phyloP scores from a whole-genome alignment of 2,329 filamentous ascomycete genomes.

The Knoxdaviesia capensis region DNA sequence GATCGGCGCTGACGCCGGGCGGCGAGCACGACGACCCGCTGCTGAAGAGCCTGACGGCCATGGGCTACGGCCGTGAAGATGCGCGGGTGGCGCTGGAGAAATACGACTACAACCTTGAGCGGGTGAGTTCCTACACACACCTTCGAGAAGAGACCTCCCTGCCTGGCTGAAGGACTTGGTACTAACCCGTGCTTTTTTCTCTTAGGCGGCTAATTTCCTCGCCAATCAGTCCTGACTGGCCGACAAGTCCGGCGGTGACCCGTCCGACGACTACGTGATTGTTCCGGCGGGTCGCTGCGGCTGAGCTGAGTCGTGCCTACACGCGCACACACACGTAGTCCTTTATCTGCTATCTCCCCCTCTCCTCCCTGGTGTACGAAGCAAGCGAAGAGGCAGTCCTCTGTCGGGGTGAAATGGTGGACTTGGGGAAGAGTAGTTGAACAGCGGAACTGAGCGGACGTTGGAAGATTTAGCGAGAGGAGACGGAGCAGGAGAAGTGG shows the following conservation, averaged over 20 bases:
- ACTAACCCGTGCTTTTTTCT: constrained; percentile 2
- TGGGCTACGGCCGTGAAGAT: constrained; percentile 64
- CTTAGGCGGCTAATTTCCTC: constrained; percentile 6
- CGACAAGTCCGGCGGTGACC: neutral
- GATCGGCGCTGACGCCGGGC: constrained; percentile 50
- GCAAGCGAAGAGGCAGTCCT: no score
- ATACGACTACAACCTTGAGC: constrained; percentile 89
- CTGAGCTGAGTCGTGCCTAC: no score
- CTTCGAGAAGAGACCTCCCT: neutral
- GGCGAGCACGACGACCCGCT: constrained; percentile 82
- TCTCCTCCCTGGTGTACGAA: no score
- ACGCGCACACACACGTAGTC: no score
- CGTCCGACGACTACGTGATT: no score
- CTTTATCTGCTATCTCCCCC: no score
- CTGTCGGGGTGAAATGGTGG: no score
- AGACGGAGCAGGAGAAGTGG: no score
- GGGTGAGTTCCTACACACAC: constrained; percentile 35
- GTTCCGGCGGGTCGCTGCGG: no score
- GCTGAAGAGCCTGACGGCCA: constrained; percentile 68
- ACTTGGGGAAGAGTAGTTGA: no score
- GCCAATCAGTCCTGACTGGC: constrained; percentile 1
- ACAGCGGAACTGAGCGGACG: no score
- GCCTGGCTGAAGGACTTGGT: neutral
- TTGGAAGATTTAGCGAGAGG: no score
- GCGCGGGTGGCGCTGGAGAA: constrained; percentile 72